phyloP scores from a whole-genome alignment of 208 protist genomes.

The Leishmania turanica region DNA sequence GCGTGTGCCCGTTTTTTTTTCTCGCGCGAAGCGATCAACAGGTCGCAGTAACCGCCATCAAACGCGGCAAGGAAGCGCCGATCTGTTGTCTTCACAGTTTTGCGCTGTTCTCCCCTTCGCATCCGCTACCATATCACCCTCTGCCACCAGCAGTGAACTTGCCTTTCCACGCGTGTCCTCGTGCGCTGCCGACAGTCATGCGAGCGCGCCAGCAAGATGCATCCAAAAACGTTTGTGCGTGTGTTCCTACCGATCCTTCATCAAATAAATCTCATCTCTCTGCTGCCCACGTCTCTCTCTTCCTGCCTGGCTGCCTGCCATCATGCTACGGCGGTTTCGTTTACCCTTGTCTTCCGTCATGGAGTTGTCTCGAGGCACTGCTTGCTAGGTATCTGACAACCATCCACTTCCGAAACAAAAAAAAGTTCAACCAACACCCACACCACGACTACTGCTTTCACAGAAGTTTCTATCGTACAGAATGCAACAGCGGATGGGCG shows the following conservation, averaged over 20 bases:
- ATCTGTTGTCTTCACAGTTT: not conserved
- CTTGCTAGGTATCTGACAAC: not conserved
- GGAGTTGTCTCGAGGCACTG: not conserved
- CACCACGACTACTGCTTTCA: not conserved
- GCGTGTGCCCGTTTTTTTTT: not conserved
- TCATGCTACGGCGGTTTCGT: not conserved
- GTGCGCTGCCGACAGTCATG: not conserved
- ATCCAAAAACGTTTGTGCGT: not conserved
- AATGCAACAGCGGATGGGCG: constrained; percentile 15
- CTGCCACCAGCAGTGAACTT: not conserved
- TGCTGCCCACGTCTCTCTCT: not conserved
- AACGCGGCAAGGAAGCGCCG: not conserved
- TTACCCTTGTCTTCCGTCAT: not conserved
- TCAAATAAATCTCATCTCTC: not conserved
- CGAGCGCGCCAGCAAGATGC: not conserved
- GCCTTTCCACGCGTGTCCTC: not conserved
- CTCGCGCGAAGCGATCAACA: not conserved
- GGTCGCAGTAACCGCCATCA: not conserved
- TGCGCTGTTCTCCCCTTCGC: not conserved
- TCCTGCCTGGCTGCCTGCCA: not conserved
- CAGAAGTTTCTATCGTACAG: constrained; percentile 18
- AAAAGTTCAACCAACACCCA: not conserved
- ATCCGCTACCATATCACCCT: not conserved
- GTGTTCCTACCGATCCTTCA: too few species aligned
- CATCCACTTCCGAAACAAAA: too few species aligned